Base-by-base conservation (phyloP, 345 rosid species). In the Eucalyptus camaldulensis region DNA sequence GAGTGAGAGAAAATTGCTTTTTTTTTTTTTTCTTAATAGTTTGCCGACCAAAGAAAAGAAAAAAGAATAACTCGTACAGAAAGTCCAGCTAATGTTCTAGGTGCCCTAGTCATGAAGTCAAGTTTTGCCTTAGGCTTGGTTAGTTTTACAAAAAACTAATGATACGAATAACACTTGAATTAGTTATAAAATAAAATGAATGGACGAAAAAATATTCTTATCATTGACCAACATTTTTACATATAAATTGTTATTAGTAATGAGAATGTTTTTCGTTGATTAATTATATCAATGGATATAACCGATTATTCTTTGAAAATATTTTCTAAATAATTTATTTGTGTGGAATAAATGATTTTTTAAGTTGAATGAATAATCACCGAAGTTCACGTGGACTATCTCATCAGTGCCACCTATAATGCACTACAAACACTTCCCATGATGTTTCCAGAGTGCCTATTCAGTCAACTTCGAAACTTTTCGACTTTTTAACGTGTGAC, bases 401-500 rank as follows among this genome's bases (percentile, higher is more conserved):
- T 27, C 4, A 12, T 60, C 7, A 6, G 8, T 2, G 1, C 15
- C 69, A 60, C 69, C 69, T 12, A 27, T 27, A 60, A 27, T 60
- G 69, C 69, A 60, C 69, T 60, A 13, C 69, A 60, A 0, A 25
- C 69, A 58, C 69, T 60, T 60, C 69, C n/a, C 31, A 27, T 12
- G 69, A 60, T 60, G 69, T 60, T 60, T 60, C 8, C 0, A 3
- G 2, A 27, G 31, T 29, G 15, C n/a, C 31, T 27, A 1, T 12
- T 27, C 1, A 11, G 15, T 60, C 31, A 12, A 6, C 4, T 60
- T 12, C 0, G 7, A 60, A 60, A 60, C 31, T 60, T 27, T 27
- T 8, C 1, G 0, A 3, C 8, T 27, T 12, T 27, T 60, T 4
- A 60, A 27, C 31, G 2, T 1, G 31, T 13, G 31, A 60, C 31